Base-by-base conservation (phyloP, 441 rosid genomes). In the Aquilaria agallochum region DNA sequence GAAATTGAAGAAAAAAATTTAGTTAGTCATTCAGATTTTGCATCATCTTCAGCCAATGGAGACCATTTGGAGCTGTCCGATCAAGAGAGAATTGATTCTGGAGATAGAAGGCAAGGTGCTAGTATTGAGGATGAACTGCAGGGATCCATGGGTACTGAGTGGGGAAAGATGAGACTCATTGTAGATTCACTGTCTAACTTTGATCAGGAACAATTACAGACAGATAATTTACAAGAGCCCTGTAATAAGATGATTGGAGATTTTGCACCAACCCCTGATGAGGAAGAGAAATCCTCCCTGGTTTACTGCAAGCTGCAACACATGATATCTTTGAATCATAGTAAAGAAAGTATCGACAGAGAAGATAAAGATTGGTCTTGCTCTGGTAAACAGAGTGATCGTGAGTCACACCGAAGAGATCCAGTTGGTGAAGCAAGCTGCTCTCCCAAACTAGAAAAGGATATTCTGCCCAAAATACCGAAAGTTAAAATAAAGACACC, bases 401-500 rank as follows among this genome's bases (percentile, higher is more conserved):
- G 46, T 49, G 72, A 61, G 44, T 56, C 67, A 11, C 27, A 44
- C 20, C 67, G 55, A 63, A 73, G 27, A 45, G 62, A 58, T 63
- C 74, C 68, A 66, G 58, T 56, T 67, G 46, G 67, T 65, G 73
- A 65, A 60, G 14, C 70, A 65, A 77, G 68, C 69, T 69, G 63
- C 36, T 66, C 73, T 71, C 57, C 55, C 68, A 86, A 74, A 70
- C 31, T 68, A 72, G 79, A 78, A 44, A 84, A 68, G 68, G 68
- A 74, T 40, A 64, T 80, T 67, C 83, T 83, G 52, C 77, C 60
- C 54, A 89, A 79, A 73, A 59, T 78, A 56, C 75, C 80, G 61
- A 85, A 72, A 60, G 72, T 89, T 65, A 89, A 71, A 78, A 76
- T 89, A 63, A 95, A 69, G 76, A 78, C 79, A 13, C 67, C 59